Conservation (phyloP, 805 yeast genomes). For the Hyphopichia homilentoma region DNA sequence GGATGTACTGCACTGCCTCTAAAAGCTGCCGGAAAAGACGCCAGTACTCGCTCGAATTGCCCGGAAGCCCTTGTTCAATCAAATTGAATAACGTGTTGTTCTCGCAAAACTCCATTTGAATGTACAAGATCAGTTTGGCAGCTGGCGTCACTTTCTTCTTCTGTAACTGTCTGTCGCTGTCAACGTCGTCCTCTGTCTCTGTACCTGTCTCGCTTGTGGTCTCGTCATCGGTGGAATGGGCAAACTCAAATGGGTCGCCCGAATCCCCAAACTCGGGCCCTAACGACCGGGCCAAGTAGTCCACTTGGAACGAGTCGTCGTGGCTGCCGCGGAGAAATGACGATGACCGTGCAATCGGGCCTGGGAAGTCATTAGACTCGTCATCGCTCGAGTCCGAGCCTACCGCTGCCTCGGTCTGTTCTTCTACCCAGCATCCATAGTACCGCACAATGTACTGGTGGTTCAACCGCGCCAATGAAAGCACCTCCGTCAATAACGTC, state of each 20-base stretch:
- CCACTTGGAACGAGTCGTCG: constrained; percentile 43
- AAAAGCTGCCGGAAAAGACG: constrained; percentile 79
- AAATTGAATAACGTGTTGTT: constrained; percentile 84
- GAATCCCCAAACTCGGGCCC: constrained; percentile 56
- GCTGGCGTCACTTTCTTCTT: constrained; percentile 10
- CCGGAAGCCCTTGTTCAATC: constrained; percentile 67
- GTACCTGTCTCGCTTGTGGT: constrained; percentile 6
- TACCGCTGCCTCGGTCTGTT: constrained; percentile 35
- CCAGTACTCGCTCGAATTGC: constrained; percentile 81
- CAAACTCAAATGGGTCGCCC: constrained; percentile 33
- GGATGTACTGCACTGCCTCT: constrained; percentile 89
- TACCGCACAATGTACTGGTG: constrained; percentile 96
- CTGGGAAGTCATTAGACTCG: constrained; percentile 20
- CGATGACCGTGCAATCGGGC: constrained; percentile 16
- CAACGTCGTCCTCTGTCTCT: constrained; percentile 3
- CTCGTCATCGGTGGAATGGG: constrained; percentile 17
- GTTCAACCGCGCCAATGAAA: constrained; percentile 84
- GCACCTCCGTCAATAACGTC: constrained; percentile 82
- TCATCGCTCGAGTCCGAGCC: constrained; percentile 22
- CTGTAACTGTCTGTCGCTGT: constrained; percentile 1
- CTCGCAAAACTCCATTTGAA: constrained; percentile 99
- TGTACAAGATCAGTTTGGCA: constrained; percentile 68
- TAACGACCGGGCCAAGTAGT: constrained; percentile 65
- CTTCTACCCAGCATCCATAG: constrained; percentile 97
- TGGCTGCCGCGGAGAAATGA: constrained; percentile 15